Evolutionary conservation across 2,329 filamentous ascomycete species (phyloP).

Genomic region (Cordyceps fumosorosea): DNA sequence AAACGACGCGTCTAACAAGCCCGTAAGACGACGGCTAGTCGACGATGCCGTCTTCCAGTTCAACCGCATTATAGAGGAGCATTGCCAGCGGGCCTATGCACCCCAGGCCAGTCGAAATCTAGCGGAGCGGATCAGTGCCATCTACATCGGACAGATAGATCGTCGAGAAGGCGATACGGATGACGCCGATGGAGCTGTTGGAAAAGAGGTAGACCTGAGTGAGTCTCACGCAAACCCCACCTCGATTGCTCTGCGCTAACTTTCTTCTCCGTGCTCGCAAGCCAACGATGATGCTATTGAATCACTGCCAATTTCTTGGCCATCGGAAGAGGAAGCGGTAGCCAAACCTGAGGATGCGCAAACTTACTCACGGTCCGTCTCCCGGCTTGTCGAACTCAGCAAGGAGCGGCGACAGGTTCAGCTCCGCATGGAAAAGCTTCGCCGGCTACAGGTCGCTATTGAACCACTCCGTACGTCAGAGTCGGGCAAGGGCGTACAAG

Average conservation of each 20-base stretch:
- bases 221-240: conserved; percentile 16
- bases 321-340: conserved; percentile 29
- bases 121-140: conserved; percentile 63
- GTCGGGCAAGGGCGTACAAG: conserved; percentile 44
- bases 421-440: conserved; percentile 40
- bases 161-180: conserved; percentile 30
- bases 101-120: conserved; percentile 64
- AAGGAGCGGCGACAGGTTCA: conserved; percentile 26
- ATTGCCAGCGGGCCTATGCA: conserved; percentile 59
- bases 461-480: conserved; percentile 31
- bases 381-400: conserved; percentile 43
- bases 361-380: conserved; percentile 45
- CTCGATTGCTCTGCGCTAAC: neutral
- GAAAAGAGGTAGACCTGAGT: conserved; percentile 40
- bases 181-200: conserved; percentile 31
- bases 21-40: conserved; percentile 41
- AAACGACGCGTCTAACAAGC: conserved; percentile 36
- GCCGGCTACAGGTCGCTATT: conserved; percentile 43
- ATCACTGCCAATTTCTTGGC: conserved; percentile 42
- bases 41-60: conserved; percentile 52
- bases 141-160: conserved; percentile 49
- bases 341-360: conserved; percentile 39
- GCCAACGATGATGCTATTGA: conserved; percentile 38
- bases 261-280: conserved; percentile 16
- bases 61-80: conserved; percentile 57